These are phyloP conservation scores for Vicia faba DNA, from an alignment of 306 rosid species.

Conservation along the genomic window DNA sequence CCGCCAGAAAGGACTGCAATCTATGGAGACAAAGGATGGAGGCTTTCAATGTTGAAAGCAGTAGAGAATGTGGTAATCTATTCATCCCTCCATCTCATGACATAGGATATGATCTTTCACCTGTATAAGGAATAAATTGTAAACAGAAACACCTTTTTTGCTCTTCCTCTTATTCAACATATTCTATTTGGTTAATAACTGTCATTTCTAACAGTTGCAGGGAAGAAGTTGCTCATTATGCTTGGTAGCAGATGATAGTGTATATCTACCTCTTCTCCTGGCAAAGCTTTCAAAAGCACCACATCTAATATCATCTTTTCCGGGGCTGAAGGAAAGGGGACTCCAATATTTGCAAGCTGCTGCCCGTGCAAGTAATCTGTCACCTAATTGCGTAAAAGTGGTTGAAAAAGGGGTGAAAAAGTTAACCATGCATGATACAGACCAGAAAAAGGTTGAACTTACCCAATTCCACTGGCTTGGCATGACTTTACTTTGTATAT, in stretches of 20 bases:
- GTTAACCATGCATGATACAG: slow-evolving; percentile 55
- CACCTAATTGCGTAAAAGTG: slow-evolving; percentile 62
- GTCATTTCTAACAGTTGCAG: slow-evolving; percentile 58
- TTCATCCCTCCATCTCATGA: slow-evolving; percentile 23
- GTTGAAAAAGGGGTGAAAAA: slow-evolving; percentile 56
- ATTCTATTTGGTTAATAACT: slow-evolving; percentile 35
- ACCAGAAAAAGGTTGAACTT: slow-evolving; percentile 63
- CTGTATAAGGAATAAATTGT: slow-evolving; percentile 19
- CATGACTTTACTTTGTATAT: not conserved
- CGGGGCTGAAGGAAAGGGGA: slow-evolving; percentile 72
- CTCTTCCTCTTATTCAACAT: slow-evolving; percentile 26
- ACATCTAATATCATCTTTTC: slow-evolving; percentile 64
- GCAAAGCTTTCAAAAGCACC: slow-evolving; percentile 59
- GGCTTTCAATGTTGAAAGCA: slow-evolving; percentile 62
- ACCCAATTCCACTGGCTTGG: slow-evolving; percentile 26
- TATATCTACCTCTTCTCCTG: slow-evolving; percentile 69
- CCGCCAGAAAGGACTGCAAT: slow-evolving; percentile 81
- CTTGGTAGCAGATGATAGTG: slow-evolving; percentile 81
- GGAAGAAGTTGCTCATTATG: slow-evolving; percentile 61
- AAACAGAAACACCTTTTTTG: slow-evolving; percentile 22
- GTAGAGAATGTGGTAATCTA: slow-evolving; percentile 51
- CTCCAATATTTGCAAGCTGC: slow-evolving; percentile 68
- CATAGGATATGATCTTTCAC: slow-evolving; percentile 24
- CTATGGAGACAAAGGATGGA: slow-evolving; percentile 80
- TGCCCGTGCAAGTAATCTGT: slow-evolving; percentile 59